Base-by-base conservation (phyloP, 129 eudicot genomes). In the Escallonia herrerae region DNA sequence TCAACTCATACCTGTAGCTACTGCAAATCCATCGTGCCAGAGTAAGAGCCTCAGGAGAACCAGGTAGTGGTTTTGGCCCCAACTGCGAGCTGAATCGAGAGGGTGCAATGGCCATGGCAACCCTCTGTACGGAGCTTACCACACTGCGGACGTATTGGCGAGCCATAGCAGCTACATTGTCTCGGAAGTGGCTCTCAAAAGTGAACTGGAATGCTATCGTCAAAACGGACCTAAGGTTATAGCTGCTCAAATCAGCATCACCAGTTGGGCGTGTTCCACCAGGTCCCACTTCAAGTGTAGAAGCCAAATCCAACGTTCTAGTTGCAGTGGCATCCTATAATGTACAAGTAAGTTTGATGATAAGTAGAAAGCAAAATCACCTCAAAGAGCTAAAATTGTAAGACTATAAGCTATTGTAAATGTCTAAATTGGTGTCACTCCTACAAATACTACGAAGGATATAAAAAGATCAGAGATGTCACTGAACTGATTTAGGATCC, bases 91-190 rank as follows among this genome's bases (percentile, higher is more conserved):
- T 76, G 62, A 85, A 74, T 8, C 68, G 90, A 13, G 87, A 78
- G 9, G 96, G 96, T 5, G 96, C 67, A 59, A 89, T 85, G 7
- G 96, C 96, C 87, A 78, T 89, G 43, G 96, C 96, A 68, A 89
- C 96, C 79, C 93, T 78, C 76, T 89, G 96, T 61, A 85, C 96
- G 0, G 93, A 85, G 69, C 81, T 74, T 51, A 89, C 90, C 46
- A 89, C 85, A 60, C 85, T 85, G 3, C 96, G 81, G 39, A 88
- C 87, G 7, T 88, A 88, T 47, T 85, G 93, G 2, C 93, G 93
- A 64, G 96, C 96, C 96, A 89, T 89, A 11, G 84, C 85, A 49
- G 90, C 96, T 33, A 89, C 93, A 56, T 77, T 85, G 38, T 89
- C 96, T 3, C 82, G 78, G 54, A 82, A 72, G 78, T 89, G 87